A percentile compares a stretch with the other conserved stretches of the same genome.
These are phyloP conservation scores for Piper longum DNA, from an alignment of 164 flowering plant genomes.

Conservation along the genomic window DNA sequence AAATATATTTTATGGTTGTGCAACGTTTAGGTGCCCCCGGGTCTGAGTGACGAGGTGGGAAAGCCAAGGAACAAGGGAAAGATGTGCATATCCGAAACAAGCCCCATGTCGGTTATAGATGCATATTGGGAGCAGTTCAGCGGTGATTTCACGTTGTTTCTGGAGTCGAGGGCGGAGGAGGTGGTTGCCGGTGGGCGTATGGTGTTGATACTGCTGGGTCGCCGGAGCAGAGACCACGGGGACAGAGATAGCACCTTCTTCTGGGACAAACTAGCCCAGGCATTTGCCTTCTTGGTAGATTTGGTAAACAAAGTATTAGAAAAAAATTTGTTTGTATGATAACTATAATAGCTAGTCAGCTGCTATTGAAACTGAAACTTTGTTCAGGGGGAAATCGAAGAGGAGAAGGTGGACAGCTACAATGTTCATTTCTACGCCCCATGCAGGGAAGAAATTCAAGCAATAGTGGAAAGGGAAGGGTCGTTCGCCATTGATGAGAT, in stretches of 20 bases:
- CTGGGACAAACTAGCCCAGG: slow-evolving; percentile 53
- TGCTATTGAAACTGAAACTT: neutral
- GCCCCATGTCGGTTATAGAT: slow-evolving; percentile 33
- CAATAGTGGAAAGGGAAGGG: slow-evolving; percentile 39
- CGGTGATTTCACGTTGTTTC: slow-evolving; percentile 48
- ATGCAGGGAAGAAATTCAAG: slow-evolving; percentile 47
- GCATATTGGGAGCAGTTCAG: slow-evolving; percentile 54
- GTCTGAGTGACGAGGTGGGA: slow-evolving; percentile 33
- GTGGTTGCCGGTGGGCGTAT: slow-evolving; percentile 45
- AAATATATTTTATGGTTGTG: neutral
- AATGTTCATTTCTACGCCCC: slow-evolving; percentile 74
- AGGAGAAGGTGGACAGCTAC: slow-evolving; percentile 51
- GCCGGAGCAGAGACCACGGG: slow-evolving; percentile 29
- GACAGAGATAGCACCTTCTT: slow-evolving; percentile 49
- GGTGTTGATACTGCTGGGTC: slow-evolving; percentile 57
- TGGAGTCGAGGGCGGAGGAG: slow-evolving; percentile 49
- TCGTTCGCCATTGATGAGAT: slow-evolving; percentile 36
- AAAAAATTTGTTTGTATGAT: neutral
- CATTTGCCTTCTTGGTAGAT: slow-evolving; percentile 34
- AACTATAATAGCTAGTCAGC: neutral
- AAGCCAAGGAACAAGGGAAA: slow-evolving; percentile 50
- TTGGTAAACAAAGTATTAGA: slow-evolving; percentile 24
- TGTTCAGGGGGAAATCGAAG: slow-evolving; percentile 46
- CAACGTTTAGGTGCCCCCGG: slow-evolving; percentile 49
- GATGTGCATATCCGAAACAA: slow-evolving; percentile 42